Conservation (phyloP, 257 asterid genomes). For the Solanum neorickii region DNA sequence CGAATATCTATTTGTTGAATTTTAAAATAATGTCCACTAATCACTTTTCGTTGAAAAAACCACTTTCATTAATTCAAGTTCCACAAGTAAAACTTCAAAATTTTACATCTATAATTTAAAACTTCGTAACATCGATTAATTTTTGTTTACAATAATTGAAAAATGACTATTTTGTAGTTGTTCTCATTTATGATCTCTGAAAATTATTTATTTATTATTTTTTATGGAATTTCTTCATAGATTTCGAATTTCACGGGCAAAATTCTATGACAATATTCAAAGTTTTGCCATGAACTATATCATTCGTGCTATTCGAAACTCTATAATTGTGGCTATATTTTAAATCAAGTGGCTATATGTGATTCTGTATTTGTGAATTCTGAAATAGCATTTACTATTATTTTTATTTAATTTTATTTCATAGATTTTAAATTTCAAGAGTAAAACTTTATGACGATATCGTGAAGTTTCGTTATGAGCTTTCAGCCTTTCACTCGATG, state of each 20-base stretch:
- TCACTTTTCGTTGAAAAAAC: background rate
- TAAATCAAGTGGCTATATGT: background rate
- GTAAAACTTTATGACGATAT: background rate
- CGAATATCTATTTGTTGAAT: background rate
- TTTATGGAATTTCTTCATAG: background rate
- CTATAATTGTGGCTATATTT: background rate
- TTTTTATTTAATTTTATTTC: background rate
- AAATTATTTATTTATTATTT: background rate
- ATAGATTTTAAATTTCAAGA: background rate
- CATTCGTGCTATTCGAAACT: background rate
- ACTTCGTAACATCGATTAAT: background rate
- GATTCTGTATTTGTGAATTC: background rate
- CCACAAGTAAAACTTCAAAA: background rate
- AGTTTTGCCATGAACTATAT: background rate
- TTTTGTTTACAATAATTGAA: background rate
- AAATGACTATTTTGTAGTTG: background rate
- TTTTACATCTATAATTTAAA: background rate
- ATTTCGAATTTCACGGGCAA: background rate
- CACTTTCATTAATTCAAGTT: background rate
- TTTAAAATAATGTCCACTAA: background rate
- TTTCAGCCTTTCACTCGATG: fast-evolving
- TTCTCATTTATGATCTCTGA: background rate
- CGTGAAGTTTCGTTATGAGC: background rate
- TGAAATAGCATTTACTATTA: background rate
- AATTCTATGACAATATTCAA: fast-evolving